These are phyloP conservation scores for Dorcoceras hygrometricum DNA, from an alignment of 257 asterid genomes.

Conservation along the genomic window DNA sequence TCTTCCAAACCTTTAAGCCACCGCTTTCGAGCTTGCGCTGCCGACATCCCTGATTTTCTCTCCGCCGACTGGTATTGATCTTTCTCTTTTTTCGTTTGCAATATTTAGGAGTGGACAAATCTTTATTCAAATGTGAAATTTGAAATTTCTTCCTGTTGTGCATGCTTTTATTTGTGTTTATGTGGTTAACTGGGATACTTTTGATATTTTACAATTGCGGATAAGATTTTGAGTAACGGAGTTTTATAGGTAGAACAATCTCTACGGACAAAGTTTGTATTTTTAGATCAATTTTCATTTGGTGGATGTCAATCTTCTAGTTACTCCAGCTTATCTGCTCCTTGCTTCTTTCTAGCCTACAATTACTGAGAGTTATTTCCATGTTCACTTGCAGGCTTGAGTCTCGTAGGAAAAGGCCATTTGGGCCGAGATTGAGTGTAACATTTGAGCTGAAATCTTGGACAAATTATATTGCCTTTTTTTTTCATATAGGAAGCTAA, in stretches of 20 bases:
- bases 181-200: neutral
- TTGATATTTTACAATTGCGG: neutral
- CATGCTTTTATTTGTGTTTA: neutral
- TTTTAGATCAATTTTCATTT: neutral
- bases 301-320: conserved; percentile 1
- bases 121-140: neutral
- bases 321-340: neutral
- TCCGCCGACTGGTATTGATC: conserved; percentile 67
- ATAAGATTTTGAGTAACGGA: neutral
- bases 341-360: conserved; percentile 6
- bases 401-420: conserved; percentile 70
- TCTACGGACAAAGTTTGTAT: neutral
- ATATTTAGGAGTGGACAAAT: neutral
- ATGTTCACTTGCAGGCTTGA: conserved; percentile 64
- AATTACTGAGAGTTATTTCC: conserved; percentile 1
- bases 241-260: neutral
- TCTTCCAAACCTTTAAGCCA: conserved; percentile 32
- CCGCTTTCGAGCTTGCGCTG: conserved; percentile 59
- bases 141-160: neutral
- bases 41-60: conserved; percentile 82
- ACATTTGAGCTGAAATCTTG: conserved; percentile 22
- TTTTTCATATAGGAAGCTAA: conserved; percentile 9
- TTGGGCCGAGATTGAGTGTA: conserved; percentile 89
- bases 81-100: conserved; percentile 9
- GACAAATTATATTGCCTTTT: neutral